Evolutionary conservation across 495 filamentous ascomycete species (phyloP).

Genomic region (Chaetomium cochliodes): DNA sequence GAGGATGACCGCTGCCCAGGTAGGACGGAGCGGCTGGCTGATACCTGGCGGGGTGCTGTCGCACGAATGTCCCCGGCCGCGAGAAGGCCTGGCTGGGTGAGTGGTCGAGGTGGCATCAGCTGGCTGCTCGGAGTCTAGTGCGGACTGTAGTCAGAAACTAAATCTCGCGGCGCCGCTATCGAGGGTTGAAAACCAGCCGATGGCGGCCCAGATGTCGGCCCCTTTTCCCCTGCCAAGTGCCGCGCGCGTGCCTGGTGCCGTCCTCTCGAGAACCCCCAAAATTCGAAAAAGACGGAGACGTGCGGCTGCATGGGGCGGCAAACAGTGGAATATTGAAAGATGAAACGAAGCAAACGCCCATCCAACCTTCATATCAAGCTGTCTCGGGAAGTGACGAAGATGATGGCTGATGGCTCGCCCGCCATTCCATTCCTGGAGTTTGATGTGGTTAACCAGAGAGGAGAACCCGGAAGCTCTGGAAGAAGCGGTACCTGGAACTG

Average conservation of each 20-base stretch:
- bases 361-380: neutral
- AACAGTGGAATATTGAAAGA: conserved; percentile 5
- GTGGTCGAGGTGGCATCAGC: neutral
- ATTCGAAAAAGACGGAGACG: neutral
- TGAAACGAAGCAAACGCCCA: conserved; percentile 18
- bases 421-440: neutral
- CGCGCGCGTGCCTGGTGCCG: conserved; percentile 8
- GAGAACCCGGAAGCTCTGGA: neutral
- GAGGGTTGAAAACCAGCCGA: neutral
- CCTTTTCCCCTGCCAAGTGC: neutral
- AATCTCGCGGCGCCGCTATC: neutral
- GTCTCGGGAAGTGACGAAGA: conserved; percentile 9
- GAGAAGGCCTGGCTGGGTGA: neutral
- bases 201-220: neutral
- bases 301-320: conserved; percentile 9
- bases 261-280: neutral
- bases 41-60: neutral
- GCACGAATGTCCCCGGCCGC: neutral
- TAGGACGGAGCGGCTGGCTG: neutral
- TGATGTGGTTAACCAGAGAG: neutral
- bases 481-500: conserved; percentile 13
- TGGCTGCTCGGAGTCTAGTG: neutral
- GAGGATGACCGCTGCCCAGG: neutral
- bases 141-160: too few relatives aligned
- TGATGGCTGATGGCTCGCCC: conserved; percentile 5